These are phyloP conservation scores for Alternaria brassicae DNA, from an alignment of 2,329 filamentous ascomycete species.

Conservation along the genomic window DNA sequence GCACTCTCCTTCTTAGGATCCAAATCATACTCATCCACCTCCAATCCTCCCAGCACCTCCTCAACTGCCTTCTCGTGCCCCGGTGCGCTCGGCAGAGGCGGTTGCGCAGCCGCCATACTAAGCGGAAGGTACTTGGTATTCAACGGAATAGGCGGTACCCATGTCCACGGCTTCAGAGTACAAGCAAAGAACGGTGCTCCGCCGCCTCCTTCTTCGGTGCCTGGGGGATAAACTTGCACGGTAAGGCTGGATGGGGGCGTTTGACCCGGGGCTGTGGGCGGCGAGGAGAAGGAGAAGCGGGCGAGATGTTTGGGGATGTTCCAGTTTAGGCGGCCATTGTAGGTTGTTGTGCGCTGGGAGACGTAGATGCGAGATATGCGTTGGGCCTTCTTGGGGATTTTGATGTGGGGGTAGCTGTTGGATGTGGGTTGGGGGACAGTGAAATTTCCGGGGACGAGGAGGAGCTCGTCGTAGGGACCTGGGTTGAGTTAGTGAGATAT, in stretches of 20 bases:
- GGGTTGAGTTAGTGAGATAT: background rate
- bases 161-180: conserved; percentile 38
- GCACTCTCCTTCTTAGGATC: conserved; percentile 27
- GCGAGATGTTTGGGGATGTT: conserved; percentile 48
- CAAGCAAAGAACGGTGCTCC: conserved; percentile 34
- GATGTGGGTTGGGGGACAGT: conserved; percentile 26
- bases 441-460: conserved; percentile 43
- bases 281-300: conserved; percentile 42
- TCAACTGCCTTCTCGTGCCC: conserved; percentile 17
- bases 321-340: conserved; percentile 47
- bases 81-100: conserved; percentile 27
- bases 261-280: conserved; percentile 21
- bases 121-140: conserved; percentile 35
- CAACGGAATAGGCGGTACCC: conserved; percentile 35
- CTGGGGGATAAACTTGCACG: conserved; percentile 37
- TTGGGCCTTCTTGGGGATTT: conserved; percentile 37
- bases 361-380: conserved; percentile 45
- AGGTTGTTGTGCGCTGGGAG: conserved; percentile 41
- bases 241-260: conserved; percentile 29
- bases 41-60: conserved; percentile 13
- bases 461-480: conserved; percentile 46
- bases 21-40: conserved; percentile 33
- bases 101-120: conserved; percentile 31
- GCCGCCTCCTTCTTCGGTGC: conserved; percentile 31
- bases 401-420: background rate